These are phyloP conservation scores for Colletotrichum lupini DNA, from an alignment of 2,329 filamentous ascomycete species.

Conservation along the genomic window DNA sequence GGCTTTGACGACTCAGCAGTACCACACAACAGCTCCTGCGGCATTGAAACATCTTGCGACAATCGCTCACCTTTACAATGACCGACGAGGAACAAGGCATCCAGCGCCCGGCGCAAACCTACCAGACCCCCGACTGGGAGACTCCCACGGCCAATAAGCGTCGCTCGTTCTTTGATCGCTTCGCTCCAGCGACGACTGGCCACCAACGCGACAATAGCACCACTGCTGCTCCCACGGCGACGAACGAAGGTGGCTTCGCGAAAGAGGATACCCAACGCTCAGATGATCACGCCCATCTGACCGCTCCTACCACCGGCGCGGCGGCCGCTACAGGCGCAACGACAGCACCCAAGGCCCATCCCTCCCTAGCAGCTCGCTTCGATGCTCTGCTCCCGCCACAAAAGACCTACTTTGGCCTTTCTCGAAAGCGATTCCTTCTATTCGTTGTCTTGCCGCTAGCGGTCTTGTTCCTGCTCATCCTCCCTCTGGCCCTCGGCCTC, in stretches of 20 bases:
- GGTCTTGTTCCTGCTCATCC: conserved; percentile 16
- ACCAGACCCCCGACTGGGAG: conserved; percentile 31
- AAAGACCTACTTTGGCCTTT: conserved; percentile 23
- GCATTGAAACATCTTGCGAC: background rate
- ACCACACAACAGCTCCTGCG: background rate
- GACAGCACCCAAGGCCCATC: background rate
- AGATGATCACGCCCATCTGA: background rate
- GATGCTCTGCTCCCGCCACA: conserved; percentile 22
- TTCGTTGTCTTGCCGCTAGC: conserved; percentile 12
- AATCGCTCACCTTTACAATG: background rate
- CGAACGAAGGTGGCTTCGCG: background rate
- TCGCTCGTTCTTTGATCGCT: conserved; percentile 15
- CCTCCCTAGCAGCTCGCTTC: conserved; percentile 14
- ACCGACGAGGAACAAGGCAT: conserved; percentile 22
- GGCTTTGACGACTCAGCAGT: background rate
- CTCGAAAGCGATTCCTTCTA: conserved; percentile 19
- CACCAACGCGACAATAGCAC: background rate
- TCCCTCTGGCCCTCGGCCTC: conserved; percentile 21
- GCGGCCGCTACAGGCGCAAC: background rate
- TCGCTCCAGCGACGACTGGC: background rate
- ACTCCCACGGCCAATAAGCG: conserved; percentile 15
- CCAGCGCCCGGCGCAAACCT: conserved; percentile 21
- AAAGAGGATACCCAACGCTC: conserved; percentile 8
- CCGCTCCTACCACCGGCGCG: background rate
- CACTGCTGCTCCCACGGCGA: background rate